Evolutionary conservation across 2,329 filamentous ascomycete species (phyloP).

Genomic region (Claviceps africana): DNA sequence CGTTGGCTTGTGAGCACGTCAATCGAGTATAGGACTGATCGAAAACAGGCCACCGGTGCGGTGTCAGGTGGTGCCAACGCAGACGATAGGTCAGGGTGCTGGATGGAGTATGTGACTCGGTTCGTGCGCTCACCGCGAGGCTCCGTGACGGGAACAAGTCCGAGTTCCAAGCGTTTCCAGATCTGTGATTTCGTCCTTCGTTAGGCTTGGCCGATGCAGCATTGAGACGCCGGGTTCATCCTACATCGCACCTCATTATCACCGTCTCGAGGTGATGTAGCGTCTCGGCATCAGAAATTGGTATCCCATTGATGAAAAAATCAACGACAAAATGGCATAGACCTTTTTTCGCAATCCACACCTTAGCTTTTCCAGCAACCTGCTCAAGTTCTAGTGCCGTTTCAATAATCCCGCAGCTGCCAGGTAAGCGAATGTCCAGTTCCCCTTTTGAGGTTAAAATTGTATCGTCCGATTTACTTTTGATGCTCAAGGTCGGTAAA

Average conservation of each 20-base stretch:
- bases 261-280: slow-evolving; percentile 8
- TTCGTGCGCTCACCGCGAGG: slow-evolving; percentile 6
- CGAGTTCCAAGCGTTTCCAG: slow-evolving; percentile 19
- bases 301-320: slow-evolving; percentile 11
- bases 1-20: slow-evolving; percentile 8
- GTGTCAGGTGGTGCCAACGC: slow-evolving; percentile 15
- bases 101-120: slow-evolving; percentile 19
- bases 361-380: slow-evolving; percentile 10
- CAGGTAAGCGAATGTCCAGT: slow-evolving; percentile 15
- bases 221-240: neutral
- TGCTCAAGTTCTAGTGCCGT: slow-evolving; percentile 13
- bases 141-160: slow-evolving; percentile 11
- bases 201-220: neutral
- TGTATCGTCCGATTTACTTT: slow-evolving; percentile 11
- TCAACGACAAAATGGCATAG: slow-evolving; percentile 17
- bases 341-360: slow-evolving; percentile 21
- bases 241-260: slow-evolving; percentile 17
- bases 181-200: slow-evolving; percentile 3
- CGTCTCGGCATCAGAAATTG: slow-evolving; percentile 5
- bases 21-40: slow-evolving; percentile 14
- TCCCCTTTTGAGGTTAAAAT: slow-evolving; percentile 13
- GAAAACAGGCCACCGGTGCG: slow-evolving; percentile 14
- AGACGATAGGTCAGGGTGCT: slow-evolving; percentile 22
- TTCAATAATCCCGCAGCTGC: slow-evolving; percentile 2
- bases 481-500: slow-evolving; percentile 14